Evolutionary conservation across 768 basidiomycete genomes (phyloP).

Genomic region (Phlegmacium glaucopus): DNA sequence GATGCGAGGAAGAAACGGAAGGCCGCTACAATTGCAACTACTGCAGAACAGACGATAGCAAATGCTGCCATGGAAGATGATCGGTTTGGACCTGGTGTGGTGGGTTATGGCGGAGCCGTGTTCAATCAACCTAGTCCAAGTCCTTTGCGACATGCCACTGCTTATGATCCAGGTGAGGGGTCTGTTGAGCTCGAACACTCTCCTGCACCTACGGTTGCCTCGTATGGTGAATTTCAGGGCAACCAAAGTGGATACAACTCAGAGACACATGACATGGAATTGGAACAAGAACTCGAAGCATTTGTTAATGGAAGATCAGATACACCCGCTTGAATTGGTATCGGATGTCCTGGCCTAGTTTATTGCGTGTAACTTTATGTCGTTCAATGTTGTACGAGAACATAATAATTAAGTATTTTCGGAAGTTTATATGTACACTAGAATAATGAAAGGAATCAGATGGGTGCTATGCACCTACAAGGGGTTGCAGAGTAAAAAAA

Average conservation of each 20-base stretch:
- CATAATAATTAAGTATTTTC: background rate
- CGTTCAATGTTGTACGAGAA: background rate
- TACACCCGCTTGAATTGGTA: background rate
- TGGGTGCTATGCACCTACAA: constrained; percentile 3
- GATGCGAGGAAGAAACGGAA: constrained; percentile 47
- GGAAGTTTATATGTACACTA: too few species aligned
- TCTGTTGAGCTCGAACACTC: constrained; percentile 36
- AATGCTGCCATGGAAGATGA: constrained; percentile 17
- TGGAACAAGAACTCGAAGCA: constrained; percentile 26
- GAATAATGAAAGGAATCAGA: background rate
- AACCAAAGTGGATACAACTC: constrained; percentile 57
- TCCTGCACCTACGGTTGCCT: constrained; percentile 48
- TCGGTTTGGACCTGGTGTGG: constrained; percentile 10
- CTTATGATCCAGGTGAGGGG: constrained; percentile 27
- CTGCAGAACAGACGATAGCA: constrained; percentile 21
- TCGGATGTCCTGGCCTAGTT: background rate
- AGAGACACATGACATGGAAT: constrained; percentile 36
- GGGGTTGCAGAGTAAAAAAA: constrained; percentile 1
- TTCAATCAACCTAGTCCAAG: constrained; percentile 35
- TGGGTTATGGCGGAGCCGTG: background rate
- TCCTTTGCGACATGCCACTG: constrained; percentile 41
- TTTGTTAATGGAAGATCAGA: constrained; percentile 7
- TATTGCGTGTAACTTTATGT: background rate
- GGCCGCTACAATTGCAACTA: constrained; percentile 9
- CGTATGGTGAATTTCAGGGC: constrained; percentile 46